Evolutionary conservation across 306 rosid genomes (phyloP).

Genomic region (Neltuma alba): DNA sequence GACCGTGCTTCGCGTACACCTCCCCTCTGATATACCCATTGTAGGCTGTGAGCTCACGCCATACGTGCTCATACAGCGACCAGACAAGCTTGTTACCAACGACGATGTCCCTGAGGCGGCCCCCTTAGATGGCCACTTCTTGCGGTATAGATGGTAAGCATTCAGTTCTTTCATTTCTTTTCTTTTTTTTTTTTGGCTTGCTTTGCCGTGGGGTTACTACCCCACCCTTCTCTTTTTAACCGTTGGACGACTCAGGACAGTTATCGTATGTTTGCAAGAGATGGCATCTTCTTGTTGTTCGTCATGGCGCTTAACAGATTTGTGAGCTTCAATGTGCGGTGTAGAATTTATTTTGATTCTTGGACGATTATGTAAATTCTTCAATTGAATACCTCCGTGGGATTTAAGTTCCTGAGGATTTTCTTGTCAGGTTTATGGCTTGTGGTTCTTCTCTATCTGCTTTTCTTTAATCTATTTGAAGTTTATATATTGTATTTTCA

Average conservation of each 20-base stretch:
- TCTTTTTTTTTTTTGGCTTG: background rate
- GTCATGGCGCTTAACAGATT: background rate
- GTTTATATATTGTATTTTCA: background rate
- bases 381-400: background rate
- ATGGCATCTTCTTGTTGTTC: background rate
- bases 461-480: background rate
- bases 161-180: background rate
- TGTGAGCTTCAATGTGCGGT: conserved; percentile 9
- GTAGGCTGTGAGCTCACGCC: conserved; percentile 98
- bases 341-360: background rate
- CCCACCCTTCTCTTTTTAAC: background rate
- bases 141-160: conserved; percentile 91
- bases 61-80: conserved; percentile 83
- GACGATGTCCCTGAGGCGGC: conserved; percentile 85
- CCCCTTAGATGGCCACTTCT: conserved; percentile 79
- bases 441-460: background rate
- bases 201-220: background rate
- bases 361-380: background rate
- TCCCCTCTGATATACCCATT: conserved; percentile 97
- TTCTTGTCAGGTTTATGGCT: background rate
- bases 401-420: background rate
- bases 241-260: background rate
- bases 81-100: conserved; percentile 51
- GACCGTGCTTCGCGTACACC: conserved; percentile 93
- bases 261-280: background rate